phyloP scores from a whole-genome alignment of 257 asterid genomes.

The Nicotiana attenuata region DNA sequence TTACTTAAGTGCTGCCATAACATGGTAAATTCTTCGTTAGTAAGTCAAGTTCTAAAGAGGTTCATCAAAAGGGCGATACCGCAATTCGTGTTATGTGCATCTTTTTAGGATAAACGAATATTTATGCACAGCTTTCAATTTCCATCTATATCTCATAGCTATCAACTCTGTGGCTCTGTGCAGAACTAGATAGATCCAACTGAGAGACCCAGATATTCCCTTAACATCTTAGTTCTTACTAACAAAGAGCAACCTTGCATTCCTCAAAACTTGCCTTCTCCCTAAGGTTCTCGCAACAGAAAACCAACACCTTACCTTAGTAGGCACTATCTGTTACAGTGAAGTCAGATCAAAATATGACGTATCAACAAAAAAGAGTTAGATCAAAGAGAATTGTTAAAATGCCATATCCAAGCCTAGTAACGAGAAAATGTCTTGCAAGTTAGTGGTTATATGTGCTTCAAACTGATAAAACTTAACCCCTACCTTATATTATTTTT shows the following conservation, averaged over 20 bases:
- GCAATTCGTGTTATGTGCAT: background rate
- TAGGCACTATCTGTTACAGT: background rate
- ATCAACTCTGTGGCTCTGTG: background rate
- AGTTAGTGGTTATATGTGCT: background rate
- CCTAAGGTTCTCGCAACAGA: background rate
- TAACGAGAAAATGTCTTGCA: background rate
- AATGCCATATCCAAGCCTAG: background rate
- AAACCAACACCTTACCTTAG: background rate
- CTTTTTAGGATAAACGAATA: background rate
- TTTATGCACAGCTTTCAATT: background rate
- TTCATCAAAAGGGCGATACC: background rate
- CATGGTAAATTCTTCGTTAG: constrained; percentile 1
- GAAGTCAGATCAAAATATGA: background rate
- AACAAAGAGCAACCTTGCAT: background rate
- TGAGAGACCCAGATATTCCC: background rate
- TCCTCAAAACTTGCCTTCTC: background rate
- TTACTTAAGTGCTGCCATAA: background rate
- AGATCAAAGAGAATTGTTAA: background rate
- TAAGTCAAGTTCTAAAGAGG: background rate
- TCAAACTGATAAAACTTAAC: background rate
- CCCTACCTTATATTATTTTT: background rate
- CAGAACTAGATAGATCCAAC: background rate
- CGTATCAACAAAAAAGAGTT: background rate
- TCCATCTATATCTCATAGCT: background rate
- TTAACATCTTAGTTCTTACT: background rate